phyloP scores from a whole-genome alignment of 2,329 filamentous ascomycete genomes.

The Apiospora koreana region DNA sequence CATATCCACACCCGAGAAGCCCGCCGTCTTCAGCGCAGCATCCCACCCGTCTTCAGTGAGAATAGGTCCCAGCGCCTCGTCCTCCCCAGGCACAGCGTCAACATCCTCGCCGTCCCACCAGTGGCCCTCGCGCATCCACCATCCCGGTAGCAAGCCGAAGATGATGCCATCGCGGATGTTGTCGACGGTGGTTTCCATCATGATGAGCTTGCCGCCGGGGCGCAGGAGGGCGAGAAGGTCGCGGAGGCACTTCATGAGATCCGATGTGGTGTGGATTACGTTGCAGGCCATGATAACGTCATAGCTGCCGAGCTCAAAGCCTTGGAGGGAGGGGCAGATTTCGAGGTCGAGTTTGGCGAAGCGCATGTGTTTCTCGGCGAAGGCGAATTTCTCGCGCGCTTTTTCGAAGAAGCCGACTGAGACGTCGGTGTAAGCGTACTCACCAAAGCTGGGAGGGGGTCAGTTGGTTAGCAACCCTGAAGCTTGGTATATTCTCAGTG shows the following conservation, averaged over 20 bases:
- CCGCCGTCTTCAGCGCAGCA: neutral
- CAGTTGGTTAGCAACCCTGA: neutral
- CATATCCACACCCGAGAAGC: constrained; percentile 9
- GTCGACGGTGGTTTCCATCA: constrained; percentile 11
- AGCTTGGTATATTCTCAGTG: neutral
- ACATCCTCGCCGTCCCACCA: constrained; percentile 11
- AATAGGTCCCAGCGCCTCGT: neutral
- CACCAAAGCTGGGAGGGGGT: neutral
- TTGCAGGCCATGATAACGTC: constrained; percentile 9
- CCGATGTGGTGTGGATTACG: neutral
- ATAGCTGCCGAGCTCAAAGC: neutral
- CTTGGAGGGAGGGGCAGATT: neutral
- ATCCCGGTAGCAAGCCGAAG: constrained; percentile 8
- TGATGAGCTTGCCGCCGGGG: constrained; percentile 8
- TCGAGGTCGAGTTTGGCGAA: constrained; percentile 10
- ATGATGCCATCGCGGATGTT: constrained; percentile 13
- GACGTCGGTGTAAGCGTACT: constrained; percentile 10
- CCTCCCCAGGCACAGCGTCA: neutral
- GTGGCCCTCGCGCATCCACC: constrained; percentile 13
- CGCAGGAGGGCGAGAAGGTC: neutral
- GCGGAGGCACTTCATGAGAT: neutral
- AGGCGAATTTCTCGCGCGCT: neutral
- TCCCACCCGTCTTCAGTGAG: constrained; percentile 3
- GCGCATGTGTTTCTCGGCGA: constrained; percentile 9
- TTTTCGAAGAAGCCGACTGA: constrained; percentile 9